Evolutionary conservation across 1,284 basidiomycete genomes (phyloP), one percentile per base, ranked within the genome.

Genomic region (Meira nashicola): DNA sequence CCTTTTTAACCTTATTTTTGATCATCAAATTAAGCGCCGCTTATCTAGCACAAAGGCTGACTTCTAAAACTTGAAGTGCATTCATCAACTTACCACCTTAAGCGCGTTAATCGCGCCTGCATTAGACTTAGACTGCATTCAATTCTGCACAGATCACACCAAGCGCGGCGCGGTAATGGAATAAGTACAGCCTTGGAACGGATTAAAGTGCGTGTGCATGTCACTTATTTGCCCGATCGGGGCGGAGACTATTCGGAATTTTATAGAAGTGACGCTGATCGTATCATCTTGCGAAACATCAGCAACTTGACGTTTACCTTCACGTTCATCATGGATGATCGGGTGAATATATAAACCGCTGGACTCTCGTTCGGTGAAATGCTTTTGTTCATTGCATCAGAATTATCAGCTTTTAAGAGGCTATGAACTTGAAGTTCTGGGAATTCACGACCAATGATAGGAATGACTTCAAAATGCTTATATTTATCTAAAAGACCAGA

Each of bases 331-430:
- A 64, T 84, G 82, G 1, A 84, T 84, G 47, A 86, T 80, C 1
- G 87, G 87, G 71, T 88, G 87, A 54, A 83, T 81, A 72, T 89
- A 87, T 47, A 89, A 79, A 44, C 74, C 80, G 19, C 82, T 83
- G 12, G 81, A 80, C 38, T 77, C 68, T 0, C 80, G 79, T 39
- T 80, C 75, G 9, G 80, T 81, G 39, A 86, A 80, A 46, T 70
- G 63, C 58, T 81, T 81, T 68, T 84, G 82, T 55, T 84, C 79
- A 8, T 80, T 78, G 9, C 81, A 54, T 83, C 81, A 2, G 80
- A 65, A 61, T 83, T 80, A 6, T 70, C 58, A 1, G 80, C 80
- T 14, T 78, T 68, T 28, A 83, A 68, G 25, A 82, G 67, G 11
- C 79, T 71, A 2, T 73, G 71, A 10, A 82, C 73, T 65, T 83